These are phyloP conservation scores for Fomitopsis serialis DNA, from an alignment of 768 basidiomycete species.

Conservation along the genomic window DNA sequence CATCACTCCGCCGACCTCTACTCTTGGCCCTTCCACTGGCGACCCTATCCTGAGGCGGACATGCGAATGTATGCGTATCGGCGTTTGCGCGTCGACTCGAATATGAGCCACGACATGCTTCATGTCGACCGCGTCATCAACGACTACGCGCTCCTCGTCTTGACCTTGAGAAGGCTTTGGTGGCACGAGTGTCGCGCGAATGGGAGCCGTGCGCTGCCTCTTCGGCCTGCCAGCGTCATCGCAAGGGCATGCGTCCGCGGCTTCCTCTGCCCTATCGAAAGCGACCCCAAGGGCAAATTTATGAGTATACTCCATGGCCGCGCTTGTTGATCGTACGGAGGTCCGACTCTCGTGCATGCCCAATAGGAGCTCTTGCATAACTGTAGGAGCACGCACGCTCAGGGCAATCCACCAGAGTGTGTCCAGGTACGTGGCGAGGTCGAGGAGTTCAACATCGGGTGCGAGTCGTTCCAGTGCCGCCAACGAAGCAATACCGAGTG, in stretches of 20 bases:
- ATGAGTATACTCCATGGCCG: slow-evolving; percentile 39
- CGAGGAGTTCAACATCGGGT: slow-evolving; percentile 35
- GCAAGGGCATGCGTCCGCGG: slow-evolving; percentile 61
- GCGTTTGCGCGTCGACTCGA: slow-evolving; percentile 45
- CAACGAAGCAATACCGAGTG: slow-evolving; percentile 47
- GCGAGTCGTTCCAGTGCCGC: slow-evolving; percentile 55
- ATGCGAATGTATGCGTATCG: slow-evolving; percentile 59
- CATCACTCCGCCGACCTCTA: slow-evolving; percentile 25
- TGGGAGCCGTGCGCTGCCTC: slow-evolving; percentile 38
- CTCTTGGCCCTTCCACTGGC: slow-evolving; percentile 33
- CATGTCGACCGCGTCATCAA: background rate
- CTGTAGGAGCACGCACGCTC: slow-evolving; percentile 44
- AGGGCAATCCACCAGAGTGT: slow-evolving; percentile 46
- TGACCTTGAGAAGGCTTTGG: slow-evolving; percentile 9
- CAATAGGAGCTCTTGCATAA: slow-evolving; percentile 56
- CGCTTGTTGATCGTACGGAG: slow-evolving; percentile 14
- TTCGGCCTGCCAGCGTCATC: slow-evolving; percentile 53
- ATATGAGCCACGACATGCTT: slow-evolving; percentile 41
- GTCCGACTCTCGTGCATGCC: slow-evolving; percentile 48
- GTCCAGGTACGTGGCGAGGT: slow-evolving; percentile 41
- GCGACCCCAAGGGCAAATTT: slow-evolving; percentile 52
- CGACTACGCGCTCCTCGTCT: background rate
- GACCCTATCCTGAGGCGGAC: slow-evolving; percentile 58
- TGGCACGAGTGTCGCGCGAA: slow-evolving; percentile 34
- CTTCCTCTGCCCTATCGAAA: slow-evolving; percentile 64